phyloP scores from a whole-genome alignment of 2,329 filamentous ascomycete species.

The Aureobasidium leucospermi region DNA sequence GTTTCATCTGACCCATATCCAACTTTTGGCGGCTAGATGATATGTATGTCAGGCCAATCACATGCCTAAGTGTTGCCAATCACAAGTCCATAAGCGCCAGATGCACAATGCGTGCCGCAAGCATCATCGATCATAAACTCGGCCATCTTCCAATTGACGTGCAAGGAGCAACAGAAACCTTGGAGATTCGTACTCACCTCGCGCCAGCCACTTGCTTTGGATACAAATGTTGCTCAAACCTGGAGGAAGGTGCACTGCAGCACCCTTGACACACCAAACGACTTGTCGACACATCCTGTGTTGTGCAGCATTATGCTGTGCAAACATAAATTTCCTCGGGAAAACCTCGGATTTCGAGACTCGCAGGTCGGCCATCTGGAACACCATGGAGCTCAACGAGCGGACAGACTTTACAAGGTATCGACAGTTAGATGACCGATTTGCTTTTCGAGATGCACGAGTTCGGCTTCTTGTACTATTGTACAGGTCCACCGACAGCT shows the following conservation, averaged over 20 bases:
- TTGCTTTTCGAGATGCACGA: background rate
- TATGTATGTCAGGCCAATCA: background rate
- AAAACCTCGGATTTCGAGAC: background rate
- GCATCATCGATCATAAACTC: background rate
- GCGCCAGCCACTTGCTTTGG: background rate
- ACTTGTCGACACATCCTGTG: background rate
- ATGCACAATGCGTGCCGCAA: background rate
- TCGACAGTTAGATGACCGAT: background rate
- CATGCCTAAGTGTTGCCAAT: background rate
- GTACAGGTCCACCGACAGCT: background rate
- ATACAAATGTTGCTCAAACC: background rate
- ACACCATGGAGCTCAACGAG: background rate
- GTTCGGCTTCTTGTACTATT: background rate
- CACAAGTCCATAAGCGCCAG: background rate
- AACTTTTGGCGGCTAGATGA: background rate
- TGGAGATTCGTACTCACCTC: background rate
- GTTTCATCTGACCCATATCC: background rate
- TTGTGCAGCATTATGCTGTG: background rate
- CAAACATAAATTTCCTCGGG: background rate
- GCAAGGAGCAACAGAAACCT: background rate
- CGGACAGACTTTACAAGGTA: background rate
- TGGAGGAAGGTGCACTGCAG: background rate
- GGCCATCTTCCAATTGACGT: background rate
- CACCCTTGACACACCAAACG: background rate
- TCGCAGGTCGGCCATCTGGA: background rate